Conservation (phyloP, 2,329 filamentous ascomycete species). For the Venturia carpophila region DNA sequence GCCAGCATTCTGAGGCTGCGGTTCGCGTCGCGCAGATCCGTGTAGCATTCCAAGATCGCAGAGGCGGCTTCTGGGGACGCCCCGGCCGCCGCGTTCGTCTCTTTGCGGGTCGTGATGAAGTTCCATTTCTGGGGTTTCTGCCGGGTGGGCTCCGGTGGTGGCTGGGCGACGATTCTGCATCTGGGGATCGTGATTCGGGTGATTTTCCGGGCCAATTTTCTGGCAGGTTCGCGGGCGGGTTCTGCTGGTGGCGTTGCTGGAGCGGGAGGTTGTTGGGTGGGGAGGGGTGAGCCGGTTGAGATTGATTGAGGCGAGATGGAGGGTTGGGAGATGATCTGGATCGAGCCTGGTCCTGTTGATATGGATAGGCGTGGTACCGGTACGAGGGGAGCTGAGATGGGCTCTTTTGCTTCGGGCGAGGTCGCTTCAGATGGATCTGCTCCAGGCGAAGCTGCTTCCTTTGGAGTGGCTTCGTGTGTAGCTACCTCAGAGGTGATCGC, state of each 20-base stretch:
- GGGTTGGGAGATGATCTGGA: neutral
- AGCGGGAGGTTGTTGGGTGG: neutral
- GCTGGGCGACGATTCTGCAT: neutral
- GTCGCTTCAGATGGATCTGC: no score
- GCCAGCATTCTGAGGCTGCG: neutral
- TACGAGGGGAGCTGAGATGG: no score
- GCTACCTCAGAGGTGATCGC: neutral
- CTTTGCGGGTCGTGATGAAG: neutral
- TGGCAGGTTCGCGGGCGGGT: neutral
- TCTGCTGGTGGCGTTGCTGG: neutral
- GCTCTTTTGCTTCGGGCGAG: no score
- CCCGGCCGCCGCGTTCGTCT: neutral
- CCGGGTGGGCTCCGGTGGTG: neutral
- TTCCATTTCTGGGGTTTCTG: neutral
- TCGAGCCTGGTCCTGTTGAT: neutral
- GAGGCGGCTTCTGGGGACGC: neutral
- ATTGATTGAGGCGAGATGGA: neutral
- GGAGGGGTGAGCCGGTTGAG: neutral
- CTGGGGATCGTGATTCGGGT: neutral
- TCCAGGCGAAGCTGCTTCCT: no score
- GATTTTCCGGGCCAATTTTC: no score
- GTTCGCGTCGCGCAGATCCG: neutral
- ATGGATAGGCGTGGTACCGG: no score
- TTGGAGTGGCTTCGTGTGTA: no score
- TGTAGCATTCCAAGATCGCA: neutral